phyloP scores from a whole-genome alignment of 129 eudicot species.

The Flaveria trinervia region DNA sequence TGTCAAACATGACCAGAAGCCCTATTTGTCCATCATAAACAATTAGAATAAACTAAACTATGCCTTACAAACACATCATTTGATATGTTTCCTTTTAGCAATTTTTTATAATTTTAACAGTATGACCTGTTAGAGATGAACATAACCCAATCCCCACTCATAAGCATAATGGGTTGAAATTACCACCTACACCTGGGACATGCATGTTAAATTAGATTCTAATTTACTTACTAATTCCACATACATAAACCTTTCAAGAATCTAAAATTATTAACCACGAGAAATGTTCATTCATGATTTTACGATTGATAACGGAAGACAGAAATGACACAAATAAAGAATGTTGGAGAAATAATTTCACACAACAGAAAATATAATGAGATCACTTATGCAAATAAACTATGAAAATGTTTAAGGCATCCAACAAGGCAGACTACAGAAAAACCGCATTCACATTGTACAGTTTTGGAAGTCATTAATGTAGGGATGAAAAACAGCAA shows the following conservation, averaged over 20 bases:
- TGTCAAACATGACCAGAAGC: neutral
- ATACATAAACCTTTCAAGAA: neutral
- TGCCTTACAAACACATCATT: neutral
- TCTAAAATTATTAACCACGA: neutral
- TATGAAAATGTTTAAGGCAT: neutral
- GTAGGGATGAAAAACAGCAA: slow-evolving; percentile 8
- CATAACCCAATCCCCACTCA: neutral
- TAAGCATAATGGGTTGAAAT: neutral
- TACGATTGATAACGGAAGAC: neutral
- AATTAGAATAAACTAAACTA: neutral
- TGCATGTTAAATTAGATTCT: neutral
- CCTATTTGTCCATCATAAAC: neutral
- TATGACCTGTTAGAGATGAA: neutral
- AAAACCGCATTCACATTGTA: neutral
- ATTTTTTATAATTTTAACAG: neutral
- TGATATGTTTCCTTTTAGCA: neutral
- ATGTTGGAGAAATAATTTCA: neutral
- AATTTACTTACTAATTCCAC: neutral
- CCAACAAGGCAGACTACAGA: slow-evolving; percentile 7
- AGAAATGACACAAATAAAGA: neutral
- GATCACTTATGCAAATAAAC: neutral
- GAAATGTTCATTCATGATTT: neutral
- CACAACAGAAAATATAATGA: neutral
- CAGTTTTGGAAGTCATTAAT: slow-evolving; percentile 1
- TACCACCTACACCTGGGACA: neutral